Percentiles rank a stretch among this genome's conserved stretches.
Evolutionary conservation across 1,139 yeast species (phyloP).

Genomic region (Pichia sp.): DNA sequence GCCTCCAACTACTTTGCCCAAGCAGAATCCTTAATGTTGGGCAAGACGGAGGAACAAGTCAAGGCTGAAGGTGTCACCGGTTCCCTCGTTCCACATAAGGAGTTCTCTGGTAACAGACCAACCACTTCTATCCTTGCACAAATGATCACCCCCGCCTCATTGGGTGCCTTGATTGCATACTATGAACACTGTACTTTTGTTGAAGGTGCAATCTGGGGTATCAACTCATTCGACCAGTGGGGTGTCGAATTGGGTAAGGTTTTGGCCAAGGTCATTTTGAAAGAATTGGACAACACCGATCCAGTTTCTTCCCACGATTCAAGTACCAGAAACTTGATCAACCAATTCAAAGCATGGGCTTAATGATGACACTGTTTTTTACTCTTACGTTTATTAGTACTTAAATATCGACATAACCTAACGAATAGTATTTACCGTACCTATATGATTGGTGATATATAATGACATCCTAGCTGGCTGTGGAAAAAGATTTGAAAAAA

Average conservation of each 20-base stretch:
- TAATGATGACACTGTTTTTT: conserved; percentile 17
- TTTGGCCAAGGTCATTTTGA: conserved; percentile 91
- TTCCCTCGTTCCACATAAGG: conserved; percentile 87
- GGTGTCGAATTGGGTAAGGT: conserved; percentile 99
- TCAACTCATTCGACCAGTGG: conserved; percentile 99
- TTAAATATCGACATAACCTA: no score
- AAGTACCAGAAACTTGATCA: conserved; percentile 86
- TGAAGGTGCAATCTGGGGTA: conserved; percentile 99
- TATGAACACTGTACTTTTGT: conserved; percentile 96
- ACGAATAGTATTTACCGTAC: neutral
- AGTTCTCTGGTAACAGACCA: conserved; percentile 97
- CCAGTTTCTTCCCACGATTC: conserved; percentile 72
- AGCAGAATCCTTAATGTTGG: conserved; percentile 96
- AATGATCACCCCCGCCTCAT: conserved; percentile 90
- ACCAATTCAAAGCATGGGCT: conserved; percentile 91
- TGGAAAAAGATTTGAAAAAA: neutral
- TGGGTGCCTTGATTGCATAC: conserved; percentile 95
- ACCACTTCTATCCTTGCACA: conserved; percentile 95
- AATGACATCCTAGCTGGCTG: neutral
- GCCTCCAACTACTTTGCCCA: conserved; percentile 98
- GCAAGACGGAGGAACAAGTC: conserved; percentile 82
- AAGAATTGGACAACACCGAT: conserved; percentile 65
- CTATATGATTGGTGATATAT: neutral
- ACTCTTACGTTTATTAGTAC: neutral
- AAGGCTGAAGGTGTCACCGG: conserved; percentile 86